A percentile compares a stretch with the other conserved stretches of the same genome.
These are phyloP conservation scores for Rhodamnia argentea DNA, from an alignment of 345 rosid genomes.

Conservation along the genomic window DNA sequence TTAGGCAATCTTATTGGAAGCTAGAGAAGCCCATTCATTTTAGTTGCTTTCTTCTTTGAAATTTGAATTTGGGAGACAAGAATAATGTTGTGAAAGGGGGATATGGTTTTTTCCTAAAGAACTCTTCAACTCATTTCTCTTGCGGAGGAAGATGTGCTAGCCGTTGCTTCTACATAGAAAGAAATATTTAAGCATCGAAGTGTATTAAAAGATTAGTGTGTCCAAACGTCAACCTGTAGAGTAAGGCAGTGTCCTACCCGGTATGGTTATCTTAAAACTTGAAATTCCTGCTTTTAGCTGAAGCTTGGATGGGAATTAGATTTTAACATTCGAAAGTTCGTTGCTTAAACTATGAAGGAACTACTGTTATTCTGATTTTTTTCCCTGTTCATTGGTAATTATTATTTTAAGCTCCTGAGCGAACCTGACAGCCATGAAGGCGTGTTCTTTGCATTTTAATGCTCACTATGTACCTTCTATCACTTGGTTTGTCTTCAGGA, in stretches of 20 bases:
- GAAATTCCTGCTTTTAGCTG: not conserved
- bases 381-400: not conserved
- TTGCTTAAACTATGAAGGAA: not conserved
- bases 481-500: conserved; percentile 1
- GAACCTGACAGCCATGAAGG: not conserved
- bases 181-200: not conserved
- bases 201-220: not conserved
- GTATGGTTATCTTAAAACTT: not conserved
- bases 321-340: not conserved
- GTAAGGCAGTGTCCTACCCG: not conserved
- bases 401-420: not conserved
- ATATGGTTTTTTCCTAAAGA: not conserved
- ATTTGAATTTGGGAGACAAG: not conserved
- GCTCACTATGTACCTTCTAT: not conserved
- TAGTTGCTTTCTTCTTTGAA: not conserved
- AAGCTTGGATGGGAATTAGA: not conserved
- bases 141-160: not conserved
- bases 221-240: not conserved
- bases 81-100: not conserved
- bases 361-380: not conserved
- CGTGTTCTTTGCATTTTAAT: not conserved
- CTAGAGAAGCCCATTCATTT: not conserved
- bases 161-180: not conserved
- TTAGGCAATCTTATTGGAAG: not conserved
- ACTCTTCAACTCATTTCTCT: not conserved